These are phyloP conservation scores for Kuraishia floccosa DNA, from an alignment of 805 yeast species.

Conservation along the genomic window DNA sequence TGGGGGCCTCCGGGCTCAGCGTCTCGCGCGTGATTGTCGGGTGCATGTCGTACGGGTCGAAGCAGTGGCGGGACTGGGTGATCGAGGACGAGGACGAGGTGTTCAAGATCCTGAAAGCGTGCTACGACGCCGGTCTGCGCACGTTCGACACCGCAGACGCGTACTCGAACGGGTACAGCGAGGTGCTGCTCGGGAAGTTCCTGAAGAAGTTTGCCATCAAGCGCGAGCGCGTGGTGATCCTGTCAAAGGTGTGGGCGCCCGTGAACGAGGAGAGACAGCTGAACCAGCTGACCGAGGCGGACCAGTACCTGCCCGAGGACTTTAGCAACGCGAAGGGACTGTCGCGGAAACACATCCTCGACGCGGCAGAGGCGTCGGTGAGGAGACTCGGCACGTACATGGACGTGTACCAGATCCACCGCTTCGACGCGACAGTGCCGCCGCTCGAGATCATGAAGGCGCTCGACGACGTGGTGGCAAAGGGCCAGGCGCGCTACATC, in stretches of 20 bases:
- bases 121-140: constrained; percentile 34
- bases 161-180: constrained; percentile 38
- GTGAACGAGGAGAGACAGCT: constrained; percentile 5
- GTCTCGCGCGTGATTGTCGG: constrained; percentile 40
- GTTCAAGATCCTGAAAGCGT: constrained; percentile 30
- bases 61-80: constrained; percentile 29
- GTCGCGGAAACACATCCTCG: constrained; percentile 35
- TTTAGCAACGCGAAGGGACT: constrained; percentile 25
- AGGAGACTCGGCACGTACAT: constrained; percentile 40
- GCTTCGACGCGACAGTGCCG: constrained; percentile 36
- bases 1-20: constrained; percentile 36
- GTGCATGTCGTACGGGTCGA: constrained; percentile 39
- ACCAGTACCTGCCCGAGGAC: constrained; percentile 6
- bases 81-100: constrained; percentile 34
- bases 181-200: constrained; percentile 40
- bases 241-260: constrained; percentile 30
- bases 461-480: constrained; percentile 35
- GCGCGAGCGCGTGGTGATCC: constrained; percentile 41
- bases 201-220: constrained; percentile 36
- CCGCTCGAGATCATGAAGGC: constrained; percentile 46
- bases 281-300: background rate
- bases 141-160: constrained; percentile 43
- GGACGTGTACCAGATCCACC: constrained; percentile 46
- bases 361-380: constrained; percentile 27
- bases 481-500: constrained; percentile 39